phyloP scores from a whole-genome alignment of 1,139 yeast species.

The Pneumocystis wakefieldiae region DNA sequence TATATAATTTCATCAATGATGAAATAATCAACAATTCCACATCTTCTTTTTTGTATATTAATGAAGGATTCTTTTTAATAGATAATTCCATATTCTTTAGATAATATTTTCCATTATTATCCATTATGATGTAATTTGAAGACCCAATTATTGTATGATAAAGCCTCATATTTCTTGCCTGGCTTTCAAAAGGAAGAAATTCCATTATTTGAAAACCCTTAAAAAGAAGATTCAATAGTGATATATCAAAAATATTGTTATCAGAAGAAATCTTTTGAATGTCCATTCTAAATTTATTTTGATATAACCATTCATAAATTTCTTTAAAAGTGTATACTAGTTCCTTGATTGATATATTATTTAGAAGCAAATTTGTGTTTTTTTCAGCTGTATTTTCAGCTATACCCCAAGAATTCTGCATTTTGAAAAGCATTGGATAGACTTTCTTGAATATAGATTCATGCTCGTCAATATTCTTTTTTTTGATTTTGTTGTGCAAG shows the following conservation, averaged over 20 bases:
- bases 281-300: background rate
- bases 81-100: background rate
- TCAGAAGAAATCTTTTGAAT: background rate
- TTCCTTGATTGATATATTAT: background rate
- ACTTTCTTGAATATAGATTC: no score
- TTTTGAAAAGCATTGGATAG: background rate
- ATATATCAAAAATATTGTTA: background rate
- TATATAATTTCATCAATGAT: background rate
- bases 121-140: background rate
- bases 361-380: background rate
- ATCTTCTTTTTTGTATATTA: background rate
- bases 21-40: background rate
- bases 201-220: background rate
- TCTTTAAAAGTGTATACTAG: background rate
- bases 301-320: background rate
- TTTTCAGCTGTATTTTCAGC: background rate
- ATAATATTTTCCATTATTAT: background rate
- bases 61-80: background rate
- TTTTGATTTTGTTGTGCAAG: no score
- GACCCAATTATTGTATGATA: background rate
- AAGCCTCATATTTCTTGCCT: background rate
- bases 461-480: no score
- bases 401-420: background rate
- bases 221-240: background rate
- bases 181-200: background rate